Evolutionary conservation across 139 green algal species (phyloP).

Genomic region (Coelastrella sp.): DNA sequence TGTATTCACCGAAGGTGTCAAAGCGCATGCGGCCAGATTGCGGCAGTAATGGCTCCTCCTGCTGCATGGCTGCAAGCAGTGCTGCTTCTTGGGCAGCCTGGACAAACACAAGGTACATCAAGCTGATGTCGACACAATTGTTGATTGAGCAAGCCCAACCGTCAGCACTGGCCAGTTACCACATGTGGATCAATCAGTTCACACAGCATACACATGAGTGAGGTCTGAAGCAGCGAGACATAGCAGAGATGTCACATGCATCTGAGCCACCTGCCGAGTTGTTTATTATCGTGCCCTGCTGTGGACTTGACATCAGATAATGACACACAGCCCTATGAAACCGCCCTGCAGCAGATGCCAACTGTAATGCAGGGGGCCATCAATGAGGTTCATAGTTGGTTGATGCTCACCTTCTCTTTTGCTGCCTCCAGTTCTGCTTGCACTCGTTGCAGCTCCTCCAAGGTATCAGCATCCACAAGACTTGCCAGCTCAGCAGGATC

Average conservation of each 20-base stretch:
- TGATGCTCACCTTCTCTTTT: slow-evolving; percentile 6
- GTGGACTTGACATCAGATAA: no score
- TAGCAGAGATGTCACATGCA: no score
- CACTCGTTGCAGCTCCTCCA: background rate
- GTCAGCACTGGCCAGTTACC: background rate
- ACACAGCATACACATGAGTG: no score
- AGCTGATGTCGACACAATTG: background rate
- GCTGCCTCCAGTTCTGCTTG: slow-evolving; percentile 10
- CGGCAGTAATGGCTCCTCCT: slow-evolving; percentile 5
- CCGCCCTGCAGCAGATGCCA: background rate
- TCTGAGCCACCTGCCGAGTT: no score
- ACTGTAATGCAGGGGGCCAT: background rate
- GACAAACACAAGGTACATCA: background rate
- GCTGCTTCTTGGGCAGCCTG: slow-evolving; percentile 39
- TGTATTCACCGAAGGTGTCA: slow-evolving; percentile 30
- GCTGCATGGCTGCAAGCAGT: slow-evolving; percentile 17
- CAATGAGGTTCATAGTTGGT: background rate
- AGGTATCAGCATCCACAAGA: background rate
- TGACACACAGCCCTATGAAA: no score
- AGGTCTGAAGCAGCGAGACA: no score
- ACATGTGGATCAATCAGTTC: background rate
- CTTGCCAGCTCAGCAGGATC: background rate
- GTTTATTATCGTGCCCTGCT: no score
- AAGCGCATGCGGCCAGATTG: background rate
- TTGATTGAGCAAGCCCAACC: background rate